Evolutionary conservation across 2,329 filamentous ascomycete genomes (phyloP), one percentile per base, ranked within the genome.

Genomic region (Cladobotryum protrusum): DNA sequence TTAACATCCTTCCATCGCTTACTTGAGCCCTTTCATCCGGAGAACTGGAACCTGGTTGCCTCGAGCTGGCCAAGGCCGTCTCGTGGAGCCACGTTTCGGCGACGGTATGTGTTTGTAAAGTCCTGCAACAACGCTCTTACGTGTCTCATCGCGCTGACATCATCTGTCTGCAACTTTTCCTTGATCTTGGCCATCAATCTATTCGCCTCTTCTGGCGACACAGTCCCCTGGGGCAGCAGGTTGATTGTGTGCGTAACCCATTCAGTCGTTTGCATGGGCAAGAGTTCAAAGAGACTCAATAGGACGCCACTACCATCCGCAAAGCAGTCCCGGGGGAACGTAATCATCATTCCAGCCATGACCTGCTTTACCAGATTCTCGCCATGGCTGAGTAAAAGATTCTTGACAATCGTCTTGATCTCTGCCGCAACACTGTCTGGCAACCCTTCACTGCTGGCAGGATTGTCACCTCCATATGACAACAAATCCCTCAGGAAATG

Each of bases 281-380:
- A 75, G 37, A 97, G 73, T 66, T 96, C 86, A 64, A 99, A 96
- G 56, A 97, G 76, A 3, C 86, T 85, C 53, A 99, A 81, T 47
- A 99, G 72, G n/a, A 96, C 89, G 4, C 90, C 91, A 44, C 89
- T 96, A 14, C 90, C 91, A 64, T 99, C 93, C 0, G 91, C 85
- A 63, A 97, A 95, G 70, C 91, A 96, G 67, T 97, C 93, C 40
- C 88, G 82, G 0, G 93, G 95, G 71, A 99, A 99, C 1, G 87
- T 95, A 66, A 96, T 96, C 92, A 99, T 97, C 91, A 99, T 95
- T 53, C 93, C 93, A 1, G 91, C 93, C 72, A 99, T 78, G 51
- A 95, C 85, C 56, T 91, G 87, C 69, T 96, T 92, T 7, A 93
- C 85, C 24, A 99, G 75, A 49, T 82, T 73, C 61, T 89, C 85